Base-by-base conservation (phyloP, 495 filamentous ascomycete species). In the Pyronema omphalodes region DNA sequence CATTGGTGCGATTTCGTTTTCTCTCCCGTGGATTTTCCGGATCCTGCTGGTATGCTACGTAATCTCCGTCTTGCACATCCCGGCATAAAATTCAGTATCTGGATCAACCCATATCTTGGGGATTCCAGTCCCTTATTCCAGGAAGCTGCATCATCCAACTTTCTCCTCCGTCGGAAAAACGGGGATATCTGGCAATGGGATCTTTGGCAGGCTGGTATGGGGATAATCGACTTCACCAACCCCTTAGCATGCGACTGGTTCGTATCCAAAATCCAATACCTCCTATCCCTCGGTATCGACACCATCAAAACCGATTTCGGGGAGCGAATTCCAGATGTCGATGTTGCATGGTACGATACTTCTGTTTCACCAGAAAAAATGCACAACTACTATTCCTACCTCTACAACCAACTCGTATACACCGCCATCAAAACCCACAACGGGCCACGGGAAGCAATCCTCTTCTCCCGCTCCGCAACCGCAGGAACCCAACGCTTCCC, bases 1-100 rank as follows among this genome's bases (percentile, higher is more conserved):
- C 78, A 80, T 52, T 86, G 81, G 82, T 81, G 78, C 56, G 81
- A 86, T 61, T 84, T 86, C 49, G 73, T 77, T 15, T 86, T 83
- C 62, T 79, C 81, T 57, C 57, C 70, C 0, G 74, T 79, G 33
- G 77, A 76, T 69, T 86, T 86, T 60, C 81, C 80, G 0, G 78
- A 84, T 57, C 77, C 81, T 3, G 68, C 68, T n/a, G 75, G 69
- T 1, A 77, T 79, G 58, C 75, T 84, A 55, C 60, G 69, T n/a
- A 70, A 78, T 0, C 64, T 84, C n/a, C 82, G 81, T 56, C 58
- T 65, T 11, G 67, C 68, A 19, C 74, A 76, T 1, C 70, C 75
- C 0, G 74, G 74, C 0, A 72, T 82, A 51, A 74, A 76, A 36
- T 77, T 83, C 52, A 80, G 76, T 57, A 78, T 84, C 7, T 84